Base-by-base conservation (phyloP, 768 basidiomycete genomes). In the Collybiopsis luxurians region DNA sequence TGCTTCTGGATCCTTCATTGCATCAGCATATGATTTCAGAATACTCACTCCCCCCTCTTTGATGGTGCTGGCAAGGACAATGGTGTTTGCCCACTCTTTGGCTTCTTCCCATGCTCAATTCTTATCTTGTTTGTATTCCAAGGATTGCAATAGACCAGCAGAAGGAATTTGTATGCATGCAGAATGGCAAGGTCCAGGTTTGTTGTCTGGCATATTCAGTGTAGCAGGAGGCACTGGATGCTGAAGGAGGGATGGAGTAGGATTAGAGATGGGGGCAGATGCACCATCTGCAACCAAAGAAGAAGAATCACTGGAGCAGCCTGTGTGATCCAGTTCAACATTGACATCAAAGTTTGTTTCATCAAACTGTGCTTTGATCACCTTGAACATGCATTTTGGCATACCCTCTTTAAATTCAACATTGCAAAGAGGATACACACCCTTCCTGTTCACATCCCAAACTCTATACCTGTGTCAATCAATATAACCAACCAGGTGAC, bases 401-500 rank as follows among this genome's bases (percentile, higher is more conserved):
- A 24, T 6, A 5, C 42, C 42, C n/a, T 44, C 42, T 6, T 62
- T 58, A 43, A 62, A 62, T 10, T 56, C 44, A 2, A 62, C 56
- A 27, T 62, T 34, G 3, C 55, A 50, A 2, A 59, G 55, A 28
- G 47, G 13, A 52, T 30, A 62, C 1, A 62, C 45, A 2, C 40
- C 36, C 2, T 1, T 1, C 1, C 53, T 50, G 50, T 48, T 19
- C 24, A 17, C 0, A 46, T 62, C 56, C 3, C 39, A 57, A 0
- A 62, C 27, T 2, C 58, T 31, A 31, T 59, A 59, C 2, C 61
- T 58, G 3, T 51, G 55, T 0, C 55, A 43, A 7, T 58, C 61
- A 58, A 62, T 57, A 36, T 62, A 62, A n/a, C 59, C 58, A 15
- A 62, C 53, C 58, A 62, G 13, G 24, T 26, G 1, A n/a, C 61